Base-by-base conservation (phyloP, 345 rosid species). In the Syzygium oleosum region DNA sequence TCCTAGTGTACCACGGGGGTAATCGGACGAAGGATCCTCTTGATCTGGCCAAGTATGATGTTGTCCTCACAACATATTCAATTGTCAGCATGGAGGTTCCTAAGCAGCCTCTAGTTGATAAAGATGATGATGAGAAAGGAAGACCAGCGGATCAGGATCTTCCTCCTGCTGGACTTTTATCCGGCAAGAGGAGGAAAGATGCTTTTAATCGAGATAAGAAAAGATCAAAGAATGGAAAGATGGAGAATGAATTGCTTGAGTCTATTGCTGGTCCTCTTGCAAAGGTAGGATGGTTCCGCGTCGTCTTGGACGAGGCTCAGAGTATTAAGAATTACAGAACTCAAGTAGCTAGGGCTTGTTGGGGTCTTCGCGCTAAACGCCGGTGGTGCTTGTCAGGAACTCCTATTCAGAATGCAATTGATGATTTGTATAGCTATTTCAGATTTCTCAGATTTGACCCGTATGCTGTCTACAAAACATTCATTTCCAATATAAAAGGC, bases 311-410 rank as follows among this genome's bases (percentile, higher is more conserved):
- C 88, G 99, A 98, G 92, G 99, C 99, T 49, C 99, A 98, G 91
- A 95, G 99, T 90, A 98, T 98, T 87, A 98, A 98, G 93, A 96
- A 98, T 92, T 93, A 94, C 93, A 96, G 93, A 91, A 98, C 99
- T 88, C 99, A 95, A 89, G 98, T 94, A 85, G 99, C 99, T 63
- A 95, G 99, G 88, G 99, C 99, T 61, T 98, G 99, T 88, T 97
- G 99, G 99, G 98, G 98, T 51, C 99, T 97, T 90, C 98, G 99
- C 41, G 98, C 99, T 52, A 98, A 98, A 90, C 97, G 98, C 38
- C 92, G 99, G 88, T 98, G 99, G 99, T 98, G 99, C 92, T 94
- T 98, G 91, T 98, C 99, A 6, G 99, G 99, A 85, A 98, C 99
- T 87, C 99, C 99, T 83, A 93, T 98, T 88, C 99, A 98, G 93